A percentile compares a stretch with the other conserved stretches of the same genome.
These are phyloP conservation scores for Monascus purpureus DNA, from an alignment of 495 filamentous ascomycete species.

Conservation along the genomic window DNA sequence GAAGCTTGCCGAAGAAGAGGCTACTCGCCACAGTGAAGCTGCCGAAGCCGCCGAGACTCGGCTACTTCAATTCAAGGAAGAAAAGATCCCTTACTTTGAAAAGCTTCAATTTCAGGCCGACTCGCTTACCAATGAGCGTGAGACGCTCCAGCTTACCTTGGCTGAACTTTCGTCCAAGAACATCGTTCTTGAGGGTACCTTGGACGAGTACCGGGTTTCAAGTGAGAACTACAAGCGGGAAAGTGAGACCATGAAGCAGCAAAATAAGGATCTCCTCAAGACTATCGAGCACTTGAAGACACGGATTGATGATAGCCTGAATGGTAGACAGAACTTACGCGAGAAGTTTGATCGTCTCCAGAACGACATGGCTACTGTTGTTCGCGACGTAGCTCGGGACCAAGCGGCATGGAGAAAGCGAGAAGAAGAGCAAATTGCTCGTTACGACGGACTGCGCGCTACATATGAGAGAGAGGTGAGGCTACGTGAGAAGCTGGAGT, in stretches of 20 bases:
- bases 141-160: conserved; percentile 49
- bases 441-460: conserved; percentile 66
- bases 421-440: conserved; percentile 58
- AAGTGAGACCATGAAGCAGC: conserved; percentile 32
- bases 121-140: conserved; percentile 47
- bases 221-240: conserved; percentile 39
- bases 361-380: conserved; percentile 67
- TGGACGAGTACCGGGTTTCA: conserved; percentile 49
- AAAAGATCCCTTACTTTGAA: conserved; percentile 36
- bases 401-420: conserved; percentile 59
- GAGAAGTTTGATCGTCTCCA: conserved; percentile 70
- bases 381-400: conserved; percentile 62
- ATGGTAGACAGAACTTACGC: conserved; percentile 62
- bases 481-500: conserved; percentile 64
- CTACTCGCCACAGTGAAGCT: conserved; percentile 51
- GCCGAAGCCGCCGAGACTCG: conserved; percentile 50
- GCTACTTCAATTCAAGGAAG: conserved; percentile 37
- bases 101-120: conserved; percentile 43
- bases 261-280: conserved; percentile 46
- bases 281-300: conserved; percentile 52
- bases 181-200: conserved; percentile 38
- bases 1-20: conserved; percentile 59
- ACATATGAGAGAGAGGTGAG: conserved; percentile 62
- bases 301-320: conserved; percentile 75
- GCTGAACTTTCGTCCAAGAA: conserved; percentile 48